Percentiles rank a stretch among this genome's conserved stretches.
phyloP scores from a whole-genome alignment of 1,284 basidiomycete species.

The Lentinula novae-zelandiae region DNA sequence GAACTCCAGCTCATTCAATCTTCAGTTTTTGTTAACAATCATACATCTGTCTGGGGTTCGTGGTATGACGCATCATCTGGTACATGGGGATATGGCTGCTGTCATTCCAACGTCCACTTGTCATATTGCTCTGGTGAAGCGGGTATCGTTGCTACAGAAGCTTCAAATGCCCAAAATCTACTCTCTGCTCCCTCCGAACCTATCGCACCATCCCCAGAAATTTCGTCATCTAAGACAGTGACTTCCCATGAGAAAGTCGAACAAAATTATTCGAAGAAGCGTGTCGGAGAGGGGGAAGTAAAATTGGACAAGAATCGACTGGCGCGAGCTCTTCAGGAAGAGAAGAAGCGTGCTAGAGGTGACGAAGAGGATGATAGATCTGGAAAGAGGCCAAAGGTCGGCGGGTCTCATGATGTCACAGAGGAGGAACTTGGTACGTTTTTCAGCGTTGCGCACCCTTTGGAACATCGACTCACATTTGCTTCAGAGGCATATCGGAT shows the following conservation, averaged over 20 bases:
- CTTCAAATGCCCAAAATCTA: constrained; percentile 68
- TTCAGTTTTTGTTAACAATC: constrained; percentile 88
- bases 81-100: constrained; percentile 94
- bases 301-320: constrained; percentile 68
- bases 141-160: constrained; percentile 76
- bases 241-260: constrained; percentile 44
- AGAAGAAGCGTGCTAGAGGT: constrained; percentile 71
- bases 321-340: constrained; percentile 69
- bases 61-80: constrained; percentile 78
- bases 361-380: constrained; percentile 55
- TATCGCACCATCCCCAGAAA: constrained; percentile 21
- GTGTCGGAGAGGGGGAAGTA: constrained; percentile 74
- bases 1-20: background rate
- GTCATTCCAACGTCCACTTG: constrained; percentile 82
- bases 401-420: constrained; percentile 70
- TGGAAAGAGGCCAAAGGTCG: constrained; percentile 57
- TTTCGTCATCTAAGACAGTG: constrained; percentile 19
- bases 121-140: constrained; percentile 93
- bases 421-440: constrained; percentile 88
- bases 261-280: constrained; percentile 62
- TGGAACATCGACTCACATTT: constrained; percentile 7
- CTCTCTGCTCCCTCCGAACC: constrained; percentile 39
- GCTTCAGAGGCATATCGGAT: constrained; percentile 80
- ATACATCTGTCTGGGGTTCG: constrained; percentile 93
- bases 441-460: constrained; percentile 6